Evolutionary conservation across 495 filamentous ascomycete species (phyloP), one percentile per base, ranked within the genome.

Genomic region (Penicillium dipodomyicola): DNA sequence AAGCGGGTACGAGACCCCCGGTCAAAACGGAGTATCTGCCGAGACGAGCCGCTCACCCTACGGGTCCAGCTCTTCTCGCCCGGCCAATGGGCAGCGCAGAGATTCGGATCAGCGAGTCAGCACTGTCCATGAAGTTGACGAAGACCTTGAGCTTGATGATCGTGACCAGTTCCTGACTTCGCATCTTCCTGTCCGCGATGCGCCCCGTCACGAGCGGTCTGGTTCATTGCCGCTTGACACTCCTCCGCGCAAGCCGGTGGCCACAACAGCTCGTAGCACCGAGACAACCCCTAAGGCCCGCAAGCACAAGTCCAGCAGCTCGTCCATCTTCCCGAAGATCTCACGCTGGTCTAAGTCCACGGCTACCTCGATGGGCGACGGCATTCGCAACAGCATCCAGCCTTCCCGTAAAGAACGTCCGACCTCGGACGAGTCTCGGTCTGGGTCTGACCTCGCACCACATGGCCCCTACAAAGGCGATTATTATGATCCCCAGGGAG

Each of bases 341-440:
- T 97, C 95, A 12, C 85, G 94, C 30, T 99, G 94, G 94, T 97
- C 93, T 4, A 92, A 94, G 72, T 97, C 94, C 20, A 97, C 94
- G 5, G 82, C 92, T 22, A 94, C 95, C 3, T 87, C 87, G n/a
- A 77, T 79, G 57, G 82, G 80, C 14, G 76, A 82, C 60, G 77
- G 78, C 46, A 74, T 77, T 59, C 77, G 81, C 56, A 79, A 76
- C 62, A 83, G 75, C 64, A 72, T 76, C 25, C 77, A 79, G 55
- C 69, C 74, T 12, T 64, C 64, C 17, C 75, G 76, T 39, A 78
- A 79, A 49, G 75, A 81, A 49, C 78, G 77, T 15, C 77, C 81
- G 15, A 75, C 73, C 40, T 86, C 82, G 12, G 79, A 81, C 46
- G 71, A 77, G 4, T 90, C 87, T 40, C 85, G 85, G 29, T 92